Evolutionary conservation across 2,329 filamentous ascomycete genomes (phyloP).

Genomic region (Botrytis porri): DNA sequence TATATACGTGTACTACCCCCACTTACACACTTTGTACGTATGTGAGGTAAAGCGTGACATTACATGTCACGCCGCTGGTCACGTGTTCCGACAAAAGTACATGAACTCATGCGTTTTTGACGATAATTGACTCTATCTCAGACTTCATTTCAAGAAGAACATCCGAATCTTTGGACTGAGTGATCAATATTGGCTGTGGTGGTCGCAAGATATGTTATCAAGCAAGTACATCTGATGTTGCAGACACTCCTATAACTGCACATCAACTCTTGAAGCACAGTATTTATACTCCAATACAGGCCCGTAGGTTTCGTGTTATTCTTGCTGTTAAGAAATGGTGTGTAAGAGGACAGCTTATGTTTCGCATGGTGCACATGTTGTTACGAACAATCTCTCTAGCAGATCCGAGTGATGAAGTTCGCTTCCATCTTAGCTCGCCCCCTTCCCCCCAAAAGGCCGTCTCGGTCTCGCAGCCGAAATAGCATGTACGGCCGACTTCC

Average conservation of each 20-base stretch:
- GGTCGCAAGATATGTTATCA: neutral
- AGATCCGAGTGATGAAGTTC: neutral
- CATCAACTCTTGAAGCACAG: no score
- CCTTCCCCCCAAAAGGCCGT: neutral
- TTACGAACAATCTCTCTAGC: neutral
- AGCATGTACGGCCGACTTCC: constrained; percentile 28
- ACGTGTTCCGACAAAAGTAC: no score
- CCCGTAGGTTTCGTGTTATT: neutral
- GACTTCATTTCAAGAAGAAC: neutral
- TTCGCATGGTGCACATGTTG: neutral
- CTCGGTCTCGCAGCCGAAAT: constrained; percentile 27
- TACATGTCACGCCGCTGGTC: no score
- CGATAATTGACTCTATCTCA: neutral
- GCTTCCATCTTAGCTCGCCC: neutral
- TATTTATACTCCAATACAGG: neutral
- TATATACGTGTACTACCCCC: no score
- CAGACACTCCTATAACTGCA: no score
- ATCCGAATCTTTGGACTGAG: neutral
- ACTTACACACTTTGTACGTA: no score
- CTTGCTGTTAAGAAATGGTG: neutral
- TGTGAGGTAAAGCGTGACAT: no score
- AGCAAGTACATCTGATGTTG: no score
- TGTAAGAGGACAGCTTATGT: neutral
- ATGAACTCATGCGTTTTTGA: neutral
- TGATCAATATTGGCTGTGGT: neutral